Base-by-base conservation (phyloP, 345 rosid species). In the Eucalyptus pauciflora region DNA sequence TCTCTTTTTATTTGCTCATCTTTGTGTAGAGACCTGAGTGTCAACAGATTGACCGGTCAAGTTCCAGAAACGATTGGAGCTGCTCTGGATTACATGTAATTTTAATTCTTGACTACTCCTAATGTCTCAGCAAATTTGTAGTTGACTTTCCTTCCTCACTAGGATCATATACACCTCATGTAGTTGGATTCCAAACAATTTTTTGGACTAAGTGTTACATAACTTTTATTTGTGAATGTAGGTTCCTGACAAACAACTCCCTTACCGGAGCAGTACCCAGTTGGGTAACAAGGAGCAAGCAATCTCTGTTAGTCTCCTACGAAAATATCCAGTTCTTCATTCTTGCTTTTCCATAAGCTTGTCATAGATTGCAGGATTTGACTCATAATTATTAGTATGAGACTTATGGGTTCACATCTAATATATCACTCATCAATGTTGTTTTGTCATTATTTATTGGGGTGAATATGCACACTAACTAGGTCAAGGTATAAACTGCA, bases 231-330 rank as follows among this genome's bases (percentile, higher is more conserved):
- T 85, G 27, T 71, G 85, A 50, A 89, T 89, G 76, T 56, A 98
- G 99, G 94, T 96, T 94, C 91, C 92, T 98, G 92, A 92, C 91
- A 76, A 94, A 96, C 91, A 98, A 98, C 92, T 94, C 96, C 41
- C 91, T 98, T 67, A 93, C 93, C 7, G 99, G 98, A 91, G 89
- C 87, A 52, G 91, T 97, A 86, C 97, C 97, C 56, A 69, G 5
- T 86, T 96, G 96, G 95, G 90, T 95, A 86, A 15, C 91, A 29
- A 50, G 6, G 5, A 94, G 86, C 88, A 91, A 33, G 29, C 0
- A 90, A 2, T 64, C 29, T 41, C 4, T 94, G 99, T 97, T 71
- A 92, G 96, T 95, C 86, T 71, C 64, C 87, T 62, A 52, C 29
- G 27, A 60, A 90, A n/a, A 31, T 50, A 50, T 9, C 52, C 37